These are phyloP conservation scores for Sanghuangporus weigelae DNA, from an alignment of 1,284 basidiomycete species.

Conservation along the genomic window DNA sequence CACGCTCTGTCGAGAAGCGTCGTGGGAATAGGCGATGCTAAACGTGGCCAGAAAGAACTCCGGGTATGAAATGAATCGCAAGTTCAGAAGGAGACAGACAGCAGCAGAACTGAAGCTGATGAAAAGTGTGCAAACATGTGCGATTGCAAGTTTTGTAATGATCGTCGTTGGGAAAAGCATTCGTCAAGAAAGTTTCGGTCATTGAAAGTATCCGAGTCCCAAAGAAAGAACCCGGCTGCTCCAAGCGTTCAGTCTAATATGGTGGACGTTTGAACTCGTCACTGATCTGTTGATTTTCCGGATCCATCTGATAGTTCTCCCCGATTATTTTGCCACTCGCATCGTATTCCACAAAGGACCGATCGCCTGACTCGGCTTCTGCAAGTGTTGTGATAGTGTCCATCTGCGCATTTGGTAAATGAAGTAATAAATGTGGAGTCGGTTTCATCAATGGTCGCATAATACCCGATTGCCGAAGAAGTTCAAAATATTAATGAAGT, in stretches of 20 bases:
- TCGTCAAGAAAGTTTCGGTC: too few relatives aligned
- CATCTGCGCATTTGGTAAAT: slow-evolving; percentile 8
- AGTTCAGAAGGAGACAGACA: too few relatives aligned
- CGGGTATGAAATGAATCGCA: too few relatives aligned
- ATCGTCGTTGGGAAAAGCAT: too few relatives aligned
- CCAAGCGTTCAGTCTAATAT: not conserved
- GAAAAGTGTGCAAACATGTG: too few relatives aligned
- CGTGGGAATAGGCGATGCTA: too few relatives aligned
- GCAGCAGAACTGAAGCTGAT: too few relatives aligned
- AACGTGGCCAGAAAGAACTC: too few relatives aligned
- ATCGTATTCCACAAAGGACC: slow-evolving; percentile 18
- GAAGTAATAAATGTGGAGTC: not conserved
- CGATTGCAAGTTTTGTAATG: too few relatives aligned
- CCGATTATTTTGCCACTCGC: slow-evolving; percentile 15
- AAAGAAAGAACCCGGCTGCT: too few relatives aligned
- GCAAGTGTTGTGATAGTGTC: slow-evolving; percentile 18
- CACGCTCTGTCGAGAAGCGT: too few relatives aligned
- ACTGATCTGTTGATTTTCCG: slow-evolving; percentile 18
- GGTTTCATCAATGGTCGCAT: not conserved
- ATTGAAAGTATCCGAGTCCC: too few relatives aligned
- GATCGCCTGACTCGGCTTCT: slow-evolving; percentile 8
- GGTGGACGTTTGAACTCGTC: slow-evolving; percentile 19
- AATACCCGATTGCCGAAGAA: not conserved
- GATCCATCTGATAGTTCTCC: slow-evolving; percentile 14
- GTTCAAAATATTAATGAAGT: not conserved